Base-by-base conservation (phyloP, 768 basidiomycete genomes). In the Podaxis sp. region DNA sequence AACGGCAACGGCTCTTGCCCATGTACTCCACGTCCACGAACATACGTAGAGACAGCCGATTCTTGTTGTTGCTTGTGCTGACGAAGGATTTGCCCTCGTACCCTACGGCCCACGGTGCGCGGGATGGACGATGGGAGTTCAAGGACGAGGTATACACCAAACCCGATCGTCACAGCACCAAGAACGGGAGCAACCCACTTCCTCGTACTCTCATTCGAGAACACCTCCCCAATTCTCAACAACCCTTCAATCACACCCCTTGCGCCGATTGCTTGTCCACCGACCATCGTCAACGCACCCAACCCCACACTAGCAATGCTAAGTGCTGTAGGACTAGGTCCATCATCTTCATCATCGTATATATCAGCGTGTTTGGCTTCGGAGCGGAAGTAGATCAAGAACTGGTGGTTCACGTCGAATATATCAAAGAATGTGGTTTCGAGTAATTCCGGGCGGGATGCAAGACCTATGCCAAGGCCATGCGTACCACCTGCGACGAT, bases 51-150 rank as follows among this genome's bases (percentile, higher is more conserved):
- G 10, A 48, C 47, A 27, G 21, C 47, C 0, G 47, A 48, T 11
- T 48, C 47, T 27, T 55, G 38, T 7, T 50, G 46, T 38, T 50
- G 32, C 5, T 48, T 28, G 51, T 50, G 37, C 7, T 11, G 10
- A 35, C 72, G 76, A 14, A 80, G 67, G 6, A 97, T 80, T 2
- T 86, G 81, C 2, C 84, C 78, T 63, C 82, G 83, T 59, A 98
- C 85, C 56, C 93, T 84, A 59, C 93, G 82, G 9, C 97, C 97
- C 60, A 98, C 83, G 11, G 92, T 96, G 61, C 85, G 83, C 46
- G 97, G 96, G 65, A 99, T 88, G 3, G 94, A 86, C 67, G 76
- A 82, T 0, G 97, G 97, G 21, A 99, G 82, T 68, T 97, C 94
- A 66, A 91, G 75, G 57, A 98, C 78, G 62, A 97, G 76, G 76